Base-by-base conservation (phyloP, 257 asterid genomes). In the Prunella vulgaris region DNA sequence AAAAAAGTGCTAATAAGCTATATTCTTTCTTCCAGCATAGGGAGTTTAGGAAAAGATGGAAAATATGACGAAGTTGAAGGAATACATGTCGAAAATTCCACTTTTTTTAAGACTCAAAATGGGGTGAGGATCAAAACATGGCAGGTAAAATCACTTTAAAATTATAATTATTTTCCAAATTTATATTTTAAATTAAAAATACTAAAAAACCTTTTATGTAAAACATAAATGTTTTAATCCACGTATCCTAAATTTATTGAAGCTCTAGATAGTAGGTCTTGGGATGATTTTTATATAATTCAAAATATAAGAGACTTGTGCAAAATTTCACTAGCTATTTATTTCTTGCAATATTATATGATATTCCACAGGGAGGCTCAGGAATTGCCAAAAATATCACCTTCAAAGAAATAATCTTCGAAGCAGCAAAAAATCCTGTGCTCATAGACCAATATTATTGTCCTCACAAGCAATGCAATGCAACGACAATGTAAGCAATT, bases 401-500 rank as follows among this genome's bases (percentile, higher is more conserved):
- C 40, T 84, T 83, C 74, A 58, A 74, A 25, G 18, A 71, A 10
- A 78, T 81, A 49, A 64, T 8, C 18, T 69, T 84, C 46, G 24
- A 15, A 15, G 77, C 38, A 18, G 42, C 75, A 6, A 9, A 67
- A 13, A 70, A 80, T 58, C 84, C 85, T 18, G 68, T 78, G 13
- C 37, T 81, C 14, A 77, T 84, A 7, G 74, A 84, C 74, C 85
- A 81, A 40, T 66, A 44, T 28, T 79, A 81, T 68, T 79, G 85
- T 60, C 86, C 86, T 49, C 80, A 66, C 64, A 0, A 37, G 20
- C 8, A 21, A 44, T 83, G 87, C 70, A 7, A 1, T 7, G 87
- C 70, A 7, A 1, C 5, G 17, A 20, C 21, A 1, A 69, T 42
- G 80, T 76, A 69, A 81, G 66, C 27, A 5, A 51, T 2, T 10